A percentile compares a stretch with the other conserved stretches of the same genome.
Evolutionary conservation across 2,329 filamentous ascomycete species (phyloP).

Genomic region (Phaeosphaeriaceae sp.): DNA sequence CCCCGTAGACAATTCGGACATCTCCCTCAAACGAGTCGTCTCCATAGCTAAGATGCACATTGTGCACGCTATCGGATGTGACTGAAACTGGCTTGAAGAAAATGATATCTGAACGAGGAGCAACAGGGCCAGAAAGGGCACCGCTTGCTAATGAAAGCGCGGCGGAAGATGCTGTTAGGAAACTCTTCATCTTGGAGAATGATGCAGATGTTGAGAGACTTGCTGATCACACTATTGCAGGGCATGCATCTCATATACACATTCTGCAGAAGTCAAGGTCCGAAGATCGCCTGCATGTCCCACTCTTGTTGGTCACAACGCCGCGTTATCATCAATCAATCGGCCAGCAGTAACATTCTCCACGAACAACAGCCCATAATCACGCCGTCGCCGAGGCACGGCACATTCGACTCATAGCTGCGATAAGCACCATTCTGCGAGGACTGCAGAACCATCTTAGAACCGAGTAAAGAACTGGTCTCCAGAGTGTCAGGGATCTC

Average conservation of each 20-base stretch:
- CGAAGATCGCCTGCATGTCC: constrained; percentile 3
- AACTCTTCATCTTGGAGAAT: constrained; percentile 31
- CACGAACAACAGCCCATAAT: constrained; percentile 4
- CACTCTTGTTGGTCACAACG: constrained; percentile 25
- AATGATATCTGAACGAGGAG: constrained; percentile 30
- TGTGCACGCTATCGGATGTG: constrained; percentile 55
- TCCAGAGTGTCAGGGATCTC: constrained; percentile 12
- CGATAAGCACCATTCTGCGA: constrained; percentile 24
- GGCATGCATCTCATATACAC: constrained; percentile 22
- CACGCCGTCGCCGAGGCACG: constrained; percentile 8
- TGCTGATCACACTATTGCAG: constrained; percentile 2
- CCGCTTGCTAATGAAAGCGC: constrained; percentile 34
- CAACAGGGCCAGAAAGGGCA: constrained; percentile 25
- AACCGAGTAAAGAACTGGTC: constrained; percentile 10
- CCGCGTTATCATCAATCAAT: constrained; percentile 18
- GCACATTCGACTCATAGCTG: constrained; percentile 9
- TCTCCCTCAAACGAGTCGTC: constrained; percentile 52
- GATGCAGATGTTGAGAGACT: constrained; percentile 5
- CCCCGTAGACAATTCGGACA: constrained; percentile 54
- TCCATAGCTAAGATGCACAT: constrained; percentile 56
- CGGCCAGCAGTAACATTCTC: background rate
- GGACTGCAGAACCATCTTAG: constrained; percentile 4
- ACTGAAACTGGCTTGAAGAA: constrained; percentile 45
- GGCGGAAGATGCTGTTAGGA: constrained; percentile 34
- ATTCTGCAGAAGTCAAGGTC: background rate